phyloP scores from a whole-genome alignment of 2,329 filamentous ascomycete species.

The Aspergillus viridinutans region DNA sequence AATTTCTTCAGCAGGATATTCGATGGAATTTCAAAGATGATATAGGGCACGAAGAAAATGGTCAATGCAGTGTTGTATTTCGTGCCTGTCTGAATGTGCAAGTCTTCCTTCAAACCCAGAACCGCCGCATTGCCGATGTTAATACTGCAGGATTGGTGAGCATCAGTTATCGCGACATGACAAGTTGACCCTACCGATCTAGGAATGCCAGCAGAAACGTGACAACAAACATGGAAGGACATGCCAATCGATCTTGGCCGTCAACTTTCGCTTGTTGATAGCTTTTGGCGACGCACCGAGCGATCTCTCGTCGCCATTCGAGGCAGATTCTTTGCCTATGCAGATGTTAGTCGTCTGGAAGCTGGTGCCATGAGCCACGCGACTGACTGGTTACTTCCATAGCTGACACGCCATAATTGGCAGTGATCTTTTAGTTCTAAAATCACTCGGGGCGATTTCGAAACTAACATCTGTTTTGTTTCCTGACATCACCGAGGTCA shows the following conservation, averaged over 20 bases:
- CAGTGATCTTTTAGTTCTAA: background rate
- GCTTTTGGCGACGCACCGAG: background rate
- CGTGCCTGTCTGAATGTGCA: slow-evolving; percentile 47
- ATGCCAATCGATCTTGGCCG: slow-evolving; percentile 63
- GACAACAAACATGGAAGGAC: slow-evolving; percentile 66
- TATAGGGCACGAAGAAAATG: slow-evolving; percentile 75
- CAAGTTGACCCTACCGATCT: slow-evolving; percentile 33
- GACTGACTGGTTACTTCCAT: background rate
- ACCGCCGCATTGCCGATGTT: slow-evolving; percentile 69
- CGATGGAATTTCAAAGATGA: slow-evolving; percentile 59
- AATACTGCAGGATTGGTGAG: too few relatives aligned
- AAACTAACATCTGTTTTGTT: background rate
- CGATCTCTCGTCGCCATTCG: background rate
- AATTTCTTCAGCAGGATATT: slow-evolving; percentile 66
- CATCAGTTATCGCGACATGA: too few relatives aligned
- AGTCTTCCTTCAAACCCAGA: slow-evolving; percentile 60
- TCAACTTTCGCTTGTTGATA: slow-evolving; percentile 54
- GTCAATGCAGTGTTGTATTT: slow-evolving; percentile 69
- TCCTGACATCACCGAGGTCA: background rate
- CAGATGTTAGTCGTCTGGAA: background rate
- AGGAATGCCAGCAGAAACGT: slow-evolving; percentile 66
- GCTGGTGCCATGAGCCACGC: background rate
- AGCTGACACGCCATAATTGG: background rate
- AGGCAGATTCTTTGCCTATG: background rate
- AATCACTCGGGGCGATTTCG: too few relatives aligned